Evolutionary conservation across 129 eudicot genomes (phyloP), one percentile per base, ranked within the genome.

Genomic region (Erigeron canadensis): DNA sequence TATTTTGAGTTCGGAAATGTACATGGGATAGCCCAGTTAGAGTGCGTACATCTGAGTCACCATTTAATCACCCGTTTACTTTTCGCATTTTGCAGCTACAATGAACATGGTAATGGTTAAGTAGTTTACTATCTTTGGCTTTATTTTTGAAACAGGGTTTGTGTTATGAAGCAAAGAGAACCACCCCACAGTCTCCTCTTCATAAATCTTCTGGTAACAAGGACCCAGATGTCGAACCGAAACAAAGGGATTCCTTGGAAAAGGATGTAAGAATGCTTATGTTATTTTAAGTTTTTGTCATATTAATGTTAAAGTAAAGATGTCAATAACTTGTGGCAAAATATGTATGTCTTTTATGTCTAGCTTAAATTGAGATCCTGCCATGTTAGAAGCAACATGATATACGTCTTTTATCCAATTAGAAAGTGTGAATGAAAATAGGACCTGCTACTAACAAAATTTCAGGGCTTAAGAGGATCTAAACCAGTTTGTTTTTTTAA

Each of bases 191-290:
- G 70, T 88, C 78, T 50, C 82, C 88, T 45, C 74, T 82, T 75
- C 84, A 74, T 59, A 75, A 67, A 62, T 67, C 60, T 64, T 28
- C 79, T 56, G 28, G 62, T 63, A 58, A 61, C 73, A 65, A 63
- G 43, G 78, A 67, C 73, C 81, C 65, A 60, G 79, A 77, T 81
- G 77, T 56, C 11, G 71, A 72, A 54, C 76, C 87, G 40, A 79
- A 76, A 60, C 89, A 87, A 19, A 80, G 88, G 53, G 85, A 79
- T 65, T 86, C 93, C 61, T 73, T 91, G 87, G 93, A 91, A 72
- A 82, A 86, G 67, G 97, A 91, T 88, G 97, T 91, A 82, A 77
- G 96, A 45, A 37, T 74, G 45, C 51, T 51, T 51, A 84, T 45
- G 69, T 67, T 41, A 40, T 76, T 67, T 45, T 34, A 17, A 34